Evolutionary conservation across 352 stramenopile species (phyloP).

Genomic region (Phytophthora crassamura): DNA sequence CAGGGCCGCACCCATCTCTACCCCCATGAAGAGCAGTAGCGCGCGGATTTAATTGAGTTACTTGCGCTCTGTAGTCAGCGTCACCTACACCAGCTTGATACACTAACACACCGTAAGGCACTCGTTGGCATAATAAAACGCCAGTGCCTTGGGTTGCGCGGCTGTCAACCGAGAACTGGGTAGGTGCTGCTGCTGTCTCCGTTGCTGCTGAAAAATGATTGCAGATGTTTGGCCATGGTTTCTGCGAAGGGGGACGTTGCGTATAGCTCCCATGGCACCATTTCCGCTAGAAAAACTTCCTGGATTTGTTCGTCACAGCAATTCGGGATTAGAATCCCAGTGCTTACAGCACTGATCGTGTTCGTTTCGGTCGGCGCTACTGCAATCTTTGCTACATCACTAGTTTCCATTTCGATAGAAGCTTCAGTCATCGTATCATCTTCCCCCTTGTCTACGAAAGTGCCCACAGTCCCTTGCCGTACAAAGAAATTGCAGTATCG

Average conservation of each 20-base stretch:
- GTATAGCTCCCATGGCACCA: conserved; percentile 15
- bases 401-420: neutral
- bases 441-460: neutral
- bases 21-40: conserved; percentile 16
- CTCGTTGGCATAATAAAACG: conserved; percentile 26
- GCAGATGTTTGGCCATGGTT: conserved; percentile 15
- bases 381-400: neutral
- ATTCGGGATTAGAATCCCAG: conserved; percentile 41
- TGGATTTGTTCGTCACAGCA: conserved; percentile 30
- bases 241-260: conserved; percentile 18
- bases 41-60: conserved; percentile 25
- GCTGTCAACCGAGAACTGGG: conserved; percentile 4
- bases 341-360: conserved; percentile 12
- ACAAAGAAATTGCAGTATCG: conserved; percentile 18
- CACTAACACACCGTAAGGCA: conserved; percentile 29
- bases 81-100: conserved; percentile 3
- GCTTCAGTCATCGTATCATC: neutral
- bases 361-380: neutral
- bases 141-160: neutral
- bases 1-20: conserved; percentile 7
- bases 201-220: conserved; percentile 30
- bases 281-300: conserved; percentile 41
- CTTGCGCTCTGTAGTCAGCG: conserved; percentile 4
- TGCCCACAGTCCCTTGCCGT: neutral
- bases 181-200: conserved; percentile 7